phyloP scores from a whole-genome alignment of 169 alveolate species.

The Cryptosporidium ryanae region DNA sequence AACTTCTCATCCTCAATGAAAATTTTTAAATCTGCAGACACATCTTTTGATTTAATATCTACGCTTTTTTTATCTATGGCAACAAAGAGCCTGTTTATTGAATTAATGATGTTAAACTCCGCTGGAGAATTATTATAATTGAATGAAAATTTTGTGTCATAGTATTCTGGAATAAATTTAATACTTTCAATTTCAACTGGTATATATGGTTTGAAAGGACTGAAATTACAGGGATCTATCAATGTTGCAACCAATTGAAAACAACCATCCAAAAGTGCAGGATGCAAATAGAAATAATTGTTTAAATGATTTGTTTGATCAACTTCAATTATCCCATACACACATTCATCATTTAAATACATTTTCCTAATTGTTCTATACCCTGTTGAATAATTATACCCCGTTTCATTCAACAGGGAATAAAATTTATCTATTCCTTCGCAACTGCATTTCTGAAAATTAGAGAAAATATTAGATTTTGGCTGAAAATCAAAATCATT shows the following conservation, averaged over 20 bases:
- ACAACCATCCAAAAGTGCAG: slow-evolving; percentile 70
- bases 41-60: neutral
- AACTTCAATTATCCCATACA: slow-evolving; percentile 42
- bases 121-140: slow-evolving; percentile 1
- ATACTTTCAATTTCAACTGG: slow-evolving; percentile 27
- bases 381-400: slow-evolving; percentile 11
- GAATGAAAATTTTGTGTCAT: neutral
- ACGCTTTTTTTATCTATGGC: slow-evolving; percentile 19
- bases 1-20: neutral
- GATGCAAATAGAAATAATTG: slow-evolving; percentile 16
- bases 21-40: slow-evolving; percentile 16
- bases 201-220: slow-evolving; percentile 8
- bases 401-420: slow-evolving; percentile 4
- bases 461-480: neutral
- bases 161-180: slow-evolving; percentile 9
- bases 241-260: slow-evolving; percentile 53
- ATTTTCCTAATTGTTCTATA: slow-evolving; percentile 39
- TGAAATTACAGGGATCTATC: neutral
- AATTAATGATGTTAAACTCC: slow-evolving; percentile 5
- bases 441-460: neutral
- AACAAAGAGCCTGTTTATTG: slow-evolving; percentile 19
- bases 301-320: neutral
- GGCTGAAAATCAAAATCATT: neutral
- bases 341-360: neutral
- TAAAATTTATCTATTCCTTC: slow-evolving; percentile 3